These are phyloP conservation scores for Fraxinus sp. DNA, from an alignment of 305 asterid genomes.

Conservation along the genomic window DNA sequence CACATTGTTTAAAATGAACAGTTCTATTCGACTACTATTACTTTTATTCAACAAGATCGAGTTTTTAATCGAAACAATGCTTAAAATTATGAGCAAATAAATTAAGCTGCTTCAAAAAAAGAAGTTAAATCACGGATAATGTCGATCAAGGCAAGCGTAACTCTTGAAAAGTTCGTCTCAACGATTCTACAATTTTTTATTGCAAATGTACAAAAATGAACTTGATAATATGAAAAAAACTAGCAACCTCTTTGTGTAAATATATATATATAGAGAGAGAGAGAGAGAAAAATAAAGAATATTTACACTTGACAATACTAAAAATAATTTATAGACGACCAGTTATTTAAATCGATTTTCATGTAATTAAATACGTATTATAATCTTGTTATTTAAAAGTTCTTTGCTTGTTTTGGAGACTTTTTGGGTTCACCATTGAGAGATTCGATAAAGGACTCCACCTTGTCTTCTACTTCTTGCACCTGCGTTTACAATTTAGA, in stretches of 20 bases:
- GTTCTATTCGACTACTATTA: neutral
- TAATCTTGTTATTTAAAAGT: too few relatives aligned
- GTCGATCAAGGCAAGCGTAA: too few relatives aligned
- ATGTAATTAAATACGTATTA: neutral
- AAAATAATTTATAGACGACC: neutral
- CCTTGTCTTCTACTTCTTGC: neutral
- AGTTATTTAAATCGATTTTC: neutral
- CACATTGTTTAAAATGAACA: neutral
- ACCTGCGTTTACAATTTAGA: neutral
- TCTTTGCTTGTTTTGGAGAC: neutral
- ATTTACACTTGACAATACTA: neutral
- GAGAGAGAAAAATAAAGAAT: too few relatives aligned
- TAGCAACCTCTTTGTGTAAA: too few relatives aligned
- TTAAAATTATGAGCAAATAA: too few relatives aligned
- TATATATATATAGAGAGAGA: too few relatives aligned
- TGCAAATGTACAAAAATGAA: neutral
- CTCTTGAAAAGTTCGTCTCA: neutral
- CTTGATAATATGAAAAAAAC: neutral
- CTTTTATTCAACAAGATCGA: neutral
- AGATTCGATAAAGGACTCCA: neutral
- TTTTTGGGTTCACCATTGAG: neutral
- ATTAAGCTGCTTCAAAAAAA: too few relatives aligned
- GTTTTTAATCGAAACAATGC: neutral
- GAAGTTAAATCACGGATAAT: too few relatives aligned
- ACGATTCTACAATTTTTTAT: too few relatives aligned